A percentile compares a stretch with the other conserved stretches of the same genome.
These are phyloP conservation scores for Penicillium pulvis DNA, from an alignment of 495 filamentous ascomycete genomes.

Conservation along the genomic window DNA sequence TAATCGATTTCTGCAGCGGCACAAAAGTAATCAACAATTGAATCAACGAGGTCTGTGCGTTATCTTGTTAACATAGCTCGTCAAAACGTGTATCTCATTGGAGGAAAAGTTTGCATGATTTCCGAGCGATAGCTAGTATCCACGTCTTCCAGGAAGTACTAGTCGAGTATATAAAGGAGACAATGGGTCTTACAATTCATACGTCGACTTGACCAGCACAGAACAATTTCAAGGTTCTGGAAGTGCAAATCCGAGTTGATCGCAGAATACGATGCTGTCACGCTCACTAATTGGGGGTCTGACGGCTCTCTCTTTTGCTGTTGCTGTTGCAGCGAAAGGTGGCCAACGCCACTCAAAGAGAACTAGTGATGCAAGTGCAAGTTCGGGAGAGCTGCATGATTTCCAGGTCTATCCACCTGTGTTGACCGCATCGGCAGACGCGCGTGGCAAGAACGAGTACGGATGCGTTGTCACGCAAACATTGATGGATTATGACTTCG, in stretches of 20 bases:
- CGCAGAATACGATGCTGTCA: not conserved
- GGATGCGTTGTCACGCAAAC: constrained; percentile 3
- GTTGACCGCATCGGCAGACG: not conserved
- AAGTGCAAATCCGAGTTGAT: not conserved
- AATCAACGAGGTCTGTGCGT: not conserved
- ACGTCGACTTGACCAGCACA: not conserved
- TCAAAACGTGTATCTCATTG: not conserved
- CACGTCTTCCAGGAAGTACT: not conserved
- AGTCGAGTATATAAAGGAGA: not conserved
- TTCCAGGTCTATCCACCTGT: constrained; percentile 2
- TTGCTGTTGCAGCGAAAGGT: not conserved
- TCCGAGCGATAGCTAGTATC: not conserved
- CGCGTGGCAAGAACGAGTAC: not conserved
- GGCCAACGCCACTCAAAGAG: not conserved
- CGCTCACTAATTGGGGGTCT: not conserved
- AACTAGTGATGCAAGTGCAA: not conserved
- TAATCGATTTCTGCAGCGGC: not conserved
- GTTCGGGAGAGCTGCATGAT: not conserved
- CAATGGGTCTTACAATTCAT: not conserved
- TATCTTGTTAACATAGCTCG: not conserved
- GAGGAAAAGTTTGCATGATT: not conserved
- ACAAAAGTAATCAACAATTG: not conserved
- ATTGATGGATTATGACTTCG: not conserved
- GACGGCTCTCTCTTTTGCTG: not conserved
- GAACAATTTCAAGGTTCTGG: not conserved